Base-by-base conservation (phyloP, 371 early-diverging fungal species). In the Mucor lusitanicus region DNA sequence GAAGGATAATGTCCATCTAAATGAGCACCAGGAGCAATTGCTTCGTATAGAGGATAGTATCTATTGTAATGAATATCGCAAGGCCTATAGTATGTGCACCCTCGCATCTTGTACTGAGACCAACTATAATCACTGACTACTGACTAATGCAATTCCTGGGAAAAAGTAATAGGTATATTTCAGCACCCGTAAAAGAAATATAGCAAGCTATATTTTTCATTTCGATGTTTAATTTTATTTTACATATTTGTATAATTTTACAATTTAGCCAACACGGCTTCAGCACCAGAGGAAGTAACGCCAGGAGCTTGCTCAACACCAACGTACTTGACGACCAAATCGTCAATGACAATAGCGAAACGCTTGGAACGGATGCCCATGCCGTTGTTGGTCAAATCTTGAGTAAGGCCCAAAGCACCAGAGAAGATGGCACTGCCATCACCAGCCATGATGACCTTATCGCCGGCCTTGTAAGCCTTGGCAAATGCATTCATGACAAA, bases 401-500 rank as follows among this genome's bases (percentile, higher is more conserved):
- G 86, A 50, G 72, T 78, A 42, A 92, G 79, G 39, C 92, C 92
- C 17, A 88, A 74, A 15, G 85, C 83, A 44, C 80, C 72, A 61
- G 83, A 79, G 56, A 90, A 88, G 32, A 77, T 82, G 46, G 83
- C 89, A 69, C 85, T 87, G 25, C 87, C 90, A 69, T 92, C 92
- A 30, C 90, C 85, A 54, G 87, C 86, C 91, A 92, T 90, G 59
- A 89, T 77, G 63, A 88, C 77, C 72, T 82, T 81, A 71, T 81
- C 71, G 9, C 82, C 83, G 60, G 85, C 86, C 3, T 79, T 73
- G 27, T 78, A 70, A 53, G 78, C 73, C 77, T 90, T 90, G 55
- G 90, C 92, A 87, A 90, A 92, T 21, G 90, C 91, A 71, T 90
- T 84, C 87, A 90, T 85, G 54, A 92, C 90, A 70, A 87, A 88